A percentile compares a stretch with the other conserved stretches of the same genome.
Conservation (phyloP, 805 yeast genomes). For the Clavispora asparagi region DNA sequence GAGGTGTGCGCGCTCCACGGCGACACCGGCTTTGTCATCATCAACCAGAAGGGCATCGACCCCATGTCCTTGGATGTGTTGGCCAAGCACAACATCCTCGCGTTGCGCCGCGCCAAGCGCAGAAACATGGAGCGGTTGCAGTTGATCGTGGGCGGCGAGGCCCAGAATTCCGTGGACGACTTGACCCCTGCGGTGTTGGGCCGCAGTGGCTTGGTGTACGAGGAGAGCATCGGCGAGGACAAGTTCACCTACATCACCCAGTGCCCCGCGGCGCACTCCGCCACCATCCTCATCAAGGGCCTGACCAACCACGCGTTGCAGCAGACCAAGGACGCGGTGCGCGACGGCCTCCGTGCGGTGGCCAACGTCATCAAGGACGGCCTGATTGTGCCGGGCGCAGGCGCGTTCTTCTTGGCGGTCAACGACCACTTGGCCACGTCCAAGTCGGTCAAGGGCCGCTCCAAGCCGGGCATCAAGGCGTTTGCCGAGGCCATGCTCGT, state of each 20-base stretch:
- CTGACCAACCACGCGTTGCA: slow-evolving; percentile 83
- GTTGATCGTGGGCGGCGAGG: slow-evolving; percentile 93
- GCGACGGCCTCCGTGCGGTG: slow-evolving; percentile 95
- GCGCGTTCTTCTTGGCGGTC: slow-evolving; percentile 87
- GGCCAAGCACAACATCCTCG: slow-evolving; percentile 89
- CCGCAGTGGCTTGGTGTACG: slow-evolving; percentile 83
- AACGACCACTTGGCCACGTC: slow-evolving; percentile 55
- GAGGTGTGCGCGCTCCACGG: slow-evolving; percentile 78
- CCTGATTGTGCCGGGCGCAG: slow-evolving; percentile 92
- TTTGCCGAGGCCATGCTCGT: slow-evolving; percentile 88
- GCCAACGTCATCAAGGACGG: slow-evolving; percentile 85
- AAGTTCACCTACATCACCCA: slow-evolving; percentile 95
- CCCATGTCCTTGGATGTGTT: slow-evolving; percentile 94
- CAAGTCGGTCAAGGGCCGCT: slow-evolving; percentile 70
- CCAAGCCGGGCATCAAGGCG: slow-evolving; percentile 86
- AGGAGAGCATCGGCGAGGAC: slow-evolving; percentile 93
- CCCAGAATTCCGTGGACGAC: slow-evolving; percentile 96
- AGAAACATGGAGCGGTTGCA: slow-evolving; percentile 99
- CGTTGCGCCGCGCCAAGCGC: slow-evolving; percentile 96
- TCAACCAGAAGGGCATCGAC: slow-evolving; percentile 97
- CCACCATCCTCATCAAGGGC: slow-evolving; percentile 88
- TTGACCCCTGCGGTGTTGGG: slow-evolving; percentile 77
- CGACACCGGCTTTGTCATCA: slow-evolving; percentile 79
- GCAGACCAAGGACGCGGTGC: slow-evolving; percentile 94
- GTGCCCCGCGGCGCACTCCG: slow-evolving; percentile 81